phyloP scores from a whole-genome alignment of 768 basidiomycete genomes.

The Bullera alba region DNA sequence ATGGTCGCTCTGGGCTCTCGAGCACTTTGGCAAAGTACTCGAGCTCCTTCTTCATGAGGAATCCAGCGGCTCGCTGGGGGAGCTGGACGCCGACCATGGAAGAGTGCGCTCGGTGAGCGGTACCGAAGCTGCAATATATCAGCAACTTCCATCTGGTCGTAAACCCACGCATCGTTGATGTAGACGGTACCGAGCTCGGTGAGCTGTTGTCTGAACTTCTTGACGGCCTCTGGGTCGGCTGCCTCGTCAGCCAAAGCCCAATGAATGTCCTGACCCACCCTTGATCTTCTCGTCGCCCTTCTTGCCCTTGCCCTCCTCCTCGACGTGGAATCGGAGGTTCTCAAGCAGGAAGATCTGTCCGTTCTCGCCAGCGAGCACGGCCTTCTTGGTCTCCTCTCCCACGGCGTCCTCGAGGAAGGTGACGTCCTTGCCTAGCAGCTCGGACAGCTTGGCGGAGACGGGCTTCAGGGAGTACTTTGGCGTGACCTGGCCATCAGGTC shows the following conservation, averaged over 20 bases:
- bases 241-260: not conserved
- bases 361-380: slow-evolving; percentile 59
- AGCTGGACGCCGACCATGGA: slow-evolving; percentile 97
- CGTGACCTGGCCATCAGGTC: slow-evolving; percentile 85
- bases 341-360: slow-evolving; percentile 76
- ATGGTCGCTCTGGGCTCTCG: slow-evolving; percentile 86
- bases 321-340: slow-evolving; percentile 96
- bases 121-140: slow-evolving; percentile 60
- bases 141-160: not conserved
- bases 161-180: slow-evolving; percentile 76
- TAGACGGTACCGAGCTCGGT: slow-evolving; percentile 92
- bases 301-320: slow-evolving; percentile 96
- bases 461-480: slow-evolving; percentile 86
- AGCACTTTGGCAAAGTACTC: slow-evolving; percentile 98
- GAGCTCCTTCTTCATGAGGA: slow-evolving; percentile 97
- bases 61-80: slow-evolving; percentile 84
- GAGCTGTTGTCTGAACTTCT: slow-evolving; percentile 76
- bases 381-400: slow-evolving; percentile 73
- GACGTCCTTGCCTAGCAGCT: slow-evolving; percentile 64
- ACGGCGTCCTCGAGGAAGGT: slow-evolving; percentile 79
- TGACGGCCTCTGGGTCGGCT: slow-evolving; percentile 68
- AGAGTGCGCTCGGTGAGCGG: slow-evolving; percentile 95
- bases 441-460: slow-evolving; percentile 69
- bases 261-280: slow-evolving; percentile 46
- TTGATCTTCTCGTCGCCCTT: slow-evolving; percentile 84